These are phyloP conservation scores for Crithidia brevicula DNA, from an alignment of 208 protist genomes.

Conservation along the genomic window DNA sequence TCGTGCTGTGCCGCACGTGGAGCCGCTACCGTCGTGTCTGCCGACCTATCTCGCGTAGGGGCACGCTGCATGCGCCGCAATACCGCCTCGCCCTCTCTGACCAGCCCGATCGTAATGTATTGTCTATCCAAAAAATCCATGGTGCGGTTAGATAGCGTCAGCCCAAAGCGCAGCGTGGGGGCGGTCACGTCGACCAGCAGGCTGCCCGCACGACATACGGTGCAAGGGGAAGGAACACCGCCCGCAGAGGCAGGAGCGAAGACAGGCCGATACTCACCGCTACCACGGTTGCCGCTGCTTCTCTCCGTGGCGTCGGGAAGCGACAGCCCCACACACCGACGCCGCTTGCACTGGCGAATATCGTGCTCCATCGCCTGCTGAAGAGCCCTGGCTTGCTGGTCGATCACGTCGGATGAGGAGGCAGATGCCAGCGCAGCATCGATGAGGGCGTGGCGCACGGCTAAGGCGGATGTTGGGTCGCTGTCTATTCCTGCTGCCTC, in stretches of 20 bases:
- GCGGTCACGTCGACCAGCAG: slow-evolving; percentile 51
- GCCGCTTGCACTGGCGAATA: slow-evolving; percentile 25
- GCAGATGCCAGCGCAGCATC: background rate
- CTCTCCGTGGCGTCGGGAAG: background rate
- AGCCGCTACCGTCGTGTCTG: background rate
- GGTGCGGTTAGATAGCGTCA: slow-evolving; percentile 57
- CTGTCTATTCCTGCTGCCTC: background rate
- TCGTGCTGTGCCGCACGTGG: background rate
- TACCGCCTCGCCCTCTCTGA: slow-evolving; percentile 59
- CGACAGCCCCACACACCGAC: slow-evolving; percentile 19
- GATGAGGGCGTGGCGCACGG: background rate
- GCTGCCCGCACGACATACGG: slow-evolving; percentile 37
- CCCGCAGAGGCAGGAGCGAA: background rate
- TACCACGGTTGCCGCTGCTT: background rate
- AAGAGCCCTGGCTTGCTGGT: slow-evolving; percentile 13
- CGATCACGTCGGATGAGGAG: background rate
- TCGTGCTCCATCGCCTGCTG: slow-evolving; percentile 23
- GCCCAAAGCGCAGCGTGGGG: slow-evolving; percentile 41
- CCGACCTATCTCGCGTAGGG: slow-evolving; percentile 12
- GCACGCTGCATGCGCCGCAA: slow-evolving; percentile 50
- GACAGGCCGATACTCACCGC: slow-evolving; percentile 8
- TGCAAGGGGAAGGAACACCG: slow-evolving; percentile 9
- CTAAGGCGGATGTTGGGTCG: background rate
- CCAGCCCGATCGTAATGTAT: slow-evolving; percentile 63
- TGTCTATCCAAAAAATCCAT: slow-evolving; percentile 64